A percentile compares a stretch with the other conserved stretches of the same genome.
phyloP scores from a whole-genome alignment of 768 basidiomycete genomes.

The Mycena galopus region DNA sequence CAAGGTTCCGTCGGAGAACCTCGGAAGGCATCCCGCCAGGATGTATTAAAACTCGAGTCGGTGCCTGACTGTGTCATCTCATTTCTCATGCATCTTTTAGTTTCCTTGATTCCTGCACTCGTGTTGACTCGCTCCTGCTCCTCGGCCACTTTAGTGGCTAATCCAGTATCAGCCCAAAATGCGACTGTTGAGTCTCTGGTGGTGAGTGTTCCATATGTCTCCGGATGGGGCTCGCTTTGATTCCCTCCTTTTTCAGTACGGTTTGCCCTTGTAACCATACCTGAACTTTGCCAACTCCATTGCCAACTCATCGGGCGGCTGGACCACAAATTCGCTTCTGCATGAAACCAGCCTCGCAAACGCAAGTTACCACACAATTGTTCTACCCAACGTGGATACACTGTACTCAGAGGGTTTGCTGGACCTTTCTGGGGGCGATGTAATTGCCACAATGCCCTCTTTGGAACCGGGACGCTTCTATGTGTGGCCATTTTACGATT shows the following conservation, averaged over 20 bases:
- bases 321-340: neutral
- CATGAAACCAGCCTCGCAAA: conserved; percentile 3
- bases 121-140: neutral
- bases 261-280: neutral
- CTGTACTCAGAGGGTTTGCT: conserved; percentile 10
- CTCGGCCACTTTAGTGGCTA: neutral
- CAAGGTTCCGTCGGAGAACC: neutral
- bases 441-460: conserved; percentile 7
- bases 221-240: neutral
- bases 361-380: neutral
- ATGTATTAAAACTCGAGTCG: neutral
- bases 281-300: conserved; percentile 3
- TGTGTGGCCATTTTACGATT: conserved; percentile 28
- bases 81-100: neutral
- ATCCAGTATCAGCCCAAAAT: neutral
- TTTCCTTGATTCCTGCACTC: neutral
- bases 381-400: conserved; percentile 26
- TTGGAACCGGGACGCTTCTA: conserved; percentile 9
- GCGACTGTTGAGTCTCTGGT: neutral
- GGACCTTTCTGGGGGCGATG: conserved; percentile 14
- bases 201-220: neutral
- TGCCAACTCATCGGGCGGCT: neutral
- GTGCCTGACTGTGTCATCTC: neutral
- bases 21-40: neutral
- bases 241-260: neutral